Evolutionary conservation across 2,329 filamentous ascomycete species (phyloP).

Genomic region (Fonsecaea pedrosoi): DNA sequence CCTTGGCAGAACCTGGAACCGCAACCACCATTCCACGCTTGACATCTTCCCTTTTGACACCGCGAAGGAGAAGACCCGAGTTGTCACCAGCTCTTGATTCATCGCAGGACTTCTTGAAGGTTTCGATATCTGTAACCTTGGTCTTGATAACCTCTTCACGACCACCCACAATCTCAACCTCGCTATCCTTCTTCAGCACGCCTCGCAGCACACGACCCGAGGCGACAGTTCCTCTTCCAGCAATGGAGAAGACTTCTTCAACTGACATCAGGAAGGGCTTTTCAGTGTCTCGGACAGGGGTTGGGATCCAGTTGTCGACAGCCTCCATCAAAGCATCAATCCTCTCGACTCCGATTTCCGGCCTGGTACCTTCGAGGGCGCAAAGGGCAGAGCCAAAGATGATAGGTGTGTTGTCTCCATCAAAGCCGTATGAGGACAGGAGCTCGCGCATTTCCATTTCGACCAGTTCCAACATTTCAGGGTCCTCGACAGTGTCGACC

Average conservation of each 20-base stretch:
- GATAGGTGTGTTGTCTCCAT: slow-evolving; percentile 97
- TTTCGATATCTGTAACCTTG: slow-evolving; percentile 99
- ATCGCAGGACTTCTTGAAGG: slow-evolving; percentile 99
- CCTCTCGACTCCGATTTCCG: slow-evolving; percentile 84
- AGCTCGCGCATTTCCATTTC: slow-evolving; percentile 99
- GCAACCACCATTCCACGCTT: slow-evolving; percentile 92
- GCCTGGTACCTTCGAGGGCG: slow-evolving; percentile 83
- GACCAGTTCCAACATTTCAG: slow-evolving; percentile 99
- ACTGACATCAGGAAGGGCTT: slow-evolving; percentile 99
- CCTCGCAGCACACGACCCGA: slow-evolving; percentile 98
- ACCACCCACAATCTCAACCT: slow-evolving; percentile 95
- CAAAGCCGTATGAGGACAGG: slow-evolving; percentile 89
- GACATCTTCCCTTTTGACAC: slow-evolving; percentile 94
- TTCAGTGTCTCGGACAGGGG: slow-evolving; percentile 88
- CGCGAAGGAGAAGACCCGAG: slow-evolving; percentile 94
- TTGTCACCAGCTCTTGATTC: slow-evolving; percentile 97
- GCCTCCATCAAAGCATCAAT: slow-evolving; percentile 90
- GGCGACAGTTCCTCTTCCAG: slow-evolving; percentile 93
- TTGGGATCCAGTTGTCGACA: slow-evolving; percentile 96
- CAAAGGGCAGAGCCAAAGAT: slow-evolving; percentile 96
- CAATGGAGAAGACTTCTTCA: slow-evolving; percentile 89
- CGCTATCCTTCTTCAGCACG: slow-evolving; percentile 87
- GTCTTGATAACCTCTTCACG: slow-evolving; percentile 84
- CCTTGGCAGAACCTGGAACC: slow-evolving; percentile 81
- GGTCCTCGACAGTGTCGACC: slow-evolving; percentile 94